These are phyloP conservation scores for Teratosphaeria zuluensis DNA, from an alignment of 2,329 filamentous ascomycete genomes.

Conservation along the genomic window DNA sequence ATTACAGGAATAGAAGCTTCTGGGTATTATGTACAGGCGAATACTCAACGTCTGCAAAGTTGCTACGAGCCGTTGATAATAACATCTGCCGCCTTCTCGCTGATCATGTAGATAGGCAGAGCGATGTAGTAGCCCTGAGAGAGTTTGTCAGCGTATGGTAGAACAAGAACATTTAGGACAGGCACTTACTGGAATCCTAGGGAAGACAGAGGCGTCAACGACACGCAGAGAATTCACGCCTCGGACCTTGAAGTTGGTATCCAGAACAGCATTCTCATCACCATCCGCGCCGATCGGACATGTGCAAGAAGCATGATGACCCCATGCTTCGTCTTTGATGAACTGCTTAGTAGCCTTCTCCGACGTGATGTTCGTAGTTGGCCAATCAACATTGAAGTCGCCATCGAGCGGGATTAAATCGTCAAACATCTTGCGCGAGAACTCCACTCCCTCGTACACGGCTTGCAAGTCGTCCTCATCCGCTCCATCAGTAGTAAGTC, in stretches of 20 bases:
- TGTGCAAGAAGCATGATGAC: slow-evolving; percentile 49
- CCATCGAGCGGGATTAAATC: slow-evolving; percentile 34
- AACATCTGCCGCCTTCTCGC: slow-evolving; percentile 4
- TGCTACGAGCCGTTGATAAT: slow-evolving; percentile 1
- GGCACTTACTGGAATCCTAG: slow-evolving; percentile 36
- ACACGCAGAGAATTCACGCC: slow-evolving; percentile 48
- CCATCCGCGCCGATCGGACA: slow-evolving; percentile 45
- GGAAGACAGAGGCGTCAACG: slow-evolving; percentile 52
- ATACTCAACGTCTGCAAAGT: neutral
- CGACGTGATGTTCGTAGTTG: slow-evolving; percentile 21
- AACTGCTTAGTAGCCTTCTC: slow-evolving; percentile 39
- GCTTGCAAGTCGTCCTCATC: slow-evolving; percentile 38
- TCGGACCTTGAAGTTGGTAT: slow-evolving; percentile 47
- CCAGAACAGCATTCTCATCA: slow-evolving; percentile 47
- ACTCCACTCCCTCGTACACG: slow-evolving; percentile 45
- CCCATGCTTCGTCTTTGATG: slow-evolving; percentile 43
- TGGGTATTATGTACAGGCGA: neutral
- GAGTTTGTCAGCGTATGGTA: neutral
- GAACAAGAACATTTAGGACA: neutral
- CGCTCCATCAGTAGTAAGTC: neutral
- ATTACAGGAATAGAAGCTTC: neutral
- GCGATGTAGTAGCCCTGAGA: slow-evolving; percentile 23
- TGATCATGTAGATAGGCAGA: slow-evolving; percentile 4
- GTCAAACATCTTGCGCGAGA: slow-evolving; percentile 32
- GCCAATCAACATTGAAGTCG: slow-evolving; percentile 34